Evolutionary conservation across 179 eudicot species (phyloP).

Genomic region (Spergularia azorica): DNA sequence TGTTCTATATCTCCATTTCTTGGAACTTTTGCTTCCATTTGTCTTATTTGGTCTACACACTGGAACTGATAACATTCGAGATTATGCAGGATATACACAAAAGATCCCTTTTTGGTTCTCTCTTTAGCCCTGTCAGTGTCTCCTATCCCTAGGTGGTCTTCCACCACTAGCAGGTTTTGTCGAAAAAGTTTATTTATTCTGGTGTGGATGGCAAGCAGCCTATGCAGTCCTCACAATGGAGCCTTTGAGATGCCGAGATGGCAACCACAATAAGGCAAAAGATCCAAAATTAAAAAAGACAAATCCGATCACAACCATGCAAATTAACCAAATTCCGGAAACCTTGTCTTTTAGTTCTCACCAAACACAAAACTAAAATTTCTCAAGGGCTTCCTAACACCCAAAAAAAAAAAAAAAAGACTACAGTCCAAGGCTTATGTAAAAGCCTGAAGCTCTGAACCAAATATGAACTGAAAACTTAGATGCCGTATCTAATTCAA

Average conservation of each 20-base stretch:
- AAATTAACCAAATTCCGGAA: not conserved
- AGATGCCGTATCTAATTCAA: not conserved
- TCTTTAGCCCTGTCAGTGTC: too few species aligned
- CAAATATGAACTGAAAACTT: not conserved
- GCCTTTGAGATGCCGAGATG: not conserved
- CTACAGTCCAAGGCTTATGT: not conserved
- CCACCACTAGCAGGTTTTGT: too few species aligned
- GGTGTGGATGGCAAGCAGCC: too few species aligned
- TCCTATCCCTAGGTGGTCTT: too few species aligned
- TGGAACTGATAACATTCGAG: too few species aligned
- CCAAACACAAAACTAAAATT: not conserved
- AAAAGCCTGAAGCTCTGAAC: not conserved
- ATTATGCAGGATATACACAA: too few species aligned
- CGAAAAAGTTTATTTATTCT: too few species aligned
- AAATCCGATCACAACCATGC: not conserved
- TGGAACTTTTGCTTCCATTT: too few species aligned
- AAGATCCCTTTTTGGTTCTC: too few species aligned
- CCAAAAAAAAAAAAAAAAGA: not conserved
- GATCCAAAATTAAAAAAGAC: not conserved
- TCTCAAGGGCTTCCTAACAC: not conserved
- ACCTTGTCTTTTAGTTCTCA: not conserved
- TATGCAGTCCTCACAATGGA: not conserved
- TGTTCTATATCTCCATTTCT: too few species aligned
- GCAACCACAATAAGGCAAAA: not conserved
- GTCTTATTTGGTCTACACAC: too few species aligned